Evolutionary conservation across 2,329 filamentous ascomycete genomes (phyloP).

Genomic region (Xylariales sp.): DNA sequence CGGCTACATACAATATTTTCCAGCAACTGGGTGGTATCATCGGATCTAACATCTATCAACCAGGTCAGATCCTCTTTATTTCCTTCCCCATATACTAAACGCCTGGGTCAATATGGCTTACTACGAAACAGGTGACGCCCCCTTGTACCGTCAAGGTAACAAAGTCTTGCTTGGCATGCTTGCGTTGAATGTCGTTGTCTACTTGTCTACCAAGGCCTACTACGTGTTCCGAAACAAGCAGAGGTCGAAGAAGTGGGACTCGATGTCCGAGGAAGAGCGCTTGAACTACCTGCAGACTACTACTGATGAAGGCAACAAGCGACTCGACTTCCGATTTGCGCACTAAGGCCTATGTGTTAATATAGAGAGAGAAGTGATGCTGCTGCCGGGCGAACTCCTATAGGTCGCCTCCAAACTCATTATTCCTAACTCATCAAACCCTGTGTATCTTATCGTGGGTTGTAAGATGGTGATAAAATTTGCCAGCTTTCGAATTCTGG

Average conservation of each 20-base stretch:
- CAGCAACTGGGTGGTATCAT: constrained; percentile 29
- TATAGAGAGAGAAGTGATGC: too few relatives aligned
- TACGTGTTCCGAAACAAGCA: constrained; percentile 44
- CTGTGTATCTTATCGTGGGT: too few relatives aligned
- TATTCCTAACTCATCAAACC: too few relatives aligned
- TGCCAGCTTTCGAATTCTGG: too few relatives aligned
- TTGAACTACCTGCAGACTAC: constrained; percentile 41
- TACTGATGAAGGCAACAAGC: constrained; percentile 37
- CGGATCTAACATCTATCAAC: constrained; percentile 28
- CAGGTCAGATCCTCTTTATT: constrained; percentile 46
- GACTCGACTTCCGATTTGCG: constrained; percentile 37
- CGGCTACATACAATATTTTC: constrained; percentile 51
- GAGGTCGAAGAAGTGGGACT: constrained; percentile 39
- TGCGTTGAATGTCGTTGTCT: constrained; percentile 43
- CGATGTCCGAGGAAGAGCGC: constrained; percentile 42
- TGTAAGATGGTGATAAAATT: too few relatives aligned
- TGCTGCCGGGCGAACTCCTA: too few relatives aligned
- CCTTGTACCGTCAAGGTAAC: constrained; percentile 50
- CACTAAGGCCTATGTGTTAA: too few relatives aligned
- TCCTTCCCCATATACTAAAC: too few relatives aligned
- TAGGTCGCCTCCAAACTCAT: too few relatives aligned
- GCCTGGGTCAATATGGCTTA: too few relatives aligned
- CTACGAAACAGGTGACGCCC: constrained; percentile 37
- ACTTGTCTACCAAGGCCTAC: constrained; percentile 44
- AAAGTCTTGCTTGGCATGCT: constrained; percentile 46